Conservation (phyloP, 2,329 filamentous ascomycete species). For the Alternaria postmessia region DNA sequence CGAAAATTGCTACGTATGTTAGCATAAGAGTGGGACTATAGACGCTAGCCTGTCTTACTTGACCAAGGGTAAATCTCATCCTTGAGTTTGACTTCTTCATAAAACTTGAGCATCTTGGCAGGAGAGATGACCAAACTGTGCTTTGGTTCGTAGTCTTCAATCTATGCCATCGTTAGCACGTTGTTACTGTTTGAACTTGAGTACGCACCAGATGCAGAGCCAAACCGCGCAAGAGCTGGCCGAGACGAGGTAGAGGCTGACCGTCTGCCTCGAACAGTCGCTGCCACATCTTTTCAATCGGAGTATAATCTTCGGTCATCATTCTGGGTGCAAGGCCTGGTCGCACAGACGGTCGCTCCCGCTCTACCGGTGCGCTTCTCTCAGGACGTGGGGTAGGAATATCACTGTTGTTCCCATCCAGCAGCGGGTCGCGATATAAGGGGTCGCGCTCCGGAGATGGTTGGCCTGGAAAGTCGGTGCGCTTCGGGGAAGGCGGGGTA, state of each 20-base stretch:
- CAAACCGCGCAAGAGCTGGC: conserved; percentile 75
- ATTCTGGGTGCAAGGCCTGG: conserved; percentile 41
- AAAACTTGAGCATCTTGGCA: conserved; percentile 77
- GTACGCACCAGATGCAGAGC: conserved; percentile 73
- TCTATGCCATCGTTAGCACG: conserved; percentile 54
- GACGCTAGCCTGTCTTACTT: conserved; percentile 57
- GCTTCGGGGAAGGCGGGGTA: conserved; percentile 64
- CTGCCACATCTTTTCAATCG: conserved; percentile 76
- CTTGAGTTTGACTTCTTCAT: conserved; percentile 69
- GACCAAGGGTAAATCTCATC: conserved; percentile 74
- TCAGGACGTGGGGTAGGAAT: conserved; percentile 39
- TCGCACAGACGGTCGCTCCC: conserved; percentile 33
- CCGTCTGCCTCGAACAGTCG: conserved; percentile 74
- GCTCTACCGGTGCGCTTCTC: conserved; percentile 36
- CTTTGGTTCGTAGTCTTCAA: conserved; percentile 73
- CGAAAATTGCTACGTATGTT: conserved; percentile 51
- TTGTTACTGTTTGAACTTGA: neutral
- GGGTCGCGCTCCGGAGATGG: conserved; percentile 50
- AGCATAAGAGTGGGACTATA: neutral
- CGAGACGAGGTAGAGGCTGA: conserved; percentile 71
- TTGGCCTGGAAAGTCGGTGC: conserved; percentile 41
- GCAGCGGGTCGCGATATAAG: conserved; percentile 38
- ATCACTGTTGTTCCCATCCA: conserved; percentile 41
- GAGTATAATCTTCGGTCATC: conserved; percentile 49
- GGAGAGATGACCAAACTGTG: conserved; percentile 77